These are phyloP conservation scores for Aspergillus persii DNA, from an alignment of 2,329 filamentous ascomycete species.

Conservation along the genomic window DNA sequence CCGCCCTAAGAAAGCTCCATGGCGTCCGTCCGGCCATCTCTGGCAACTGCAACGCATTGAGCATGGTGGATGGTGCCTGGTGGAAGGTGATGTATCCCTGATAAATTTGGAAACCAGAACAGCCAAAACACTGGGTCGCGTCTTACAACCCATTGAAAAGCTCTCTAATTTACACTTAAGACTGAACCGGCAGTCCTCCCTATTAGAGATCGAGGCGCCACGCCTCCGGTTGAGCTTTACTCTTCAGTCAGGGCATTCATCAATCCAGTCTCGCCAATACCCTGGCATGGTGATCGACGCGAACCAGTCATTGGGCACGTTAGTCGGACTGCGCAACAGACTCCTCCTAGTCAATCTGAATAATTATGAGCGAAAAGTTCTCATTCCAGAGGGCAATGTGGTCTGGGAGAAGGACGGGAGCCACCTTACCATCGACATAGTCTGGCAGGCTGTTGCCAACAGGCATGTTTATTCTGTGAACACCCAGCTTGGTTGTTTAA, in stretches of 20 bases:
- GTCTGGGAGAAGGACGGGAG: conserved; percentile 9
- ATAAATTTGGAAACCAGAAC: conserved; percentile 17
- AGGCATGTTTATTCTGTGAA: conserved; percentile 53
- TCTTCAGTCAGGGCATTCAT: conserved; percentile 23
- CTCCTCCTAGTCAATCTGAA: conserved; percentile 46
- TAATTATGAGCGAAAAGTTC: conserved; percentile 31
- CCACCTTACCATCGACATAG: conserved; percentile 42
- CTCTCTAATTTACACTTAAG: conserved; percentile 36
- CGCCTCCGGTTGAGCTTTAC: conserved; percentile 50
- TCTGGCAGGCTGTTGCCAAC: conserved; percentile 13
- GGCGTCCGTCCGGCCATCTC: conserved; percentile 22
- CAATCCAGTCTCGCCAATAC: conserved; percentile 50
- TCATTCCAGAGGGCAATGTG: conserved; percentile 40
- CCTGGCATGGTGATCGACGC: conserved; percentile 51
- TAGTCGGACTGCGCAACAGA: conserved; percentile 51
- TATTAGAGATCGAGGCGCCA: conserved; percentile 47
- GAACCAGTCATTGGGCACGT: conserved; percentile 47
- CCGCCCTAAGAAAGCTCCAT: conserved; percentile 25
- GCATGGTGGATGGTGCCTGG: conserved; percentile 1
- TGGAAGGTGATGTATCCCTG: background rate
- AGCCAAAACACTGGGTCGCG: conserved; percentile 1
- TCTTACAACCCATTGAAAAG: conserved; percentile 39
- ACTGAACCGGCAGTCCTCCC: conserved; percentile 9
- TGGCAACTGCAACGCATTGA: conserved; percentile 22
- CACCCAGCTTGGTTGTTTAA: conserved; percentile 47